phyloP scores from a whole-genome alignment of 352 stramenopile species.

The Phytophthora podocarpi region DNA sequence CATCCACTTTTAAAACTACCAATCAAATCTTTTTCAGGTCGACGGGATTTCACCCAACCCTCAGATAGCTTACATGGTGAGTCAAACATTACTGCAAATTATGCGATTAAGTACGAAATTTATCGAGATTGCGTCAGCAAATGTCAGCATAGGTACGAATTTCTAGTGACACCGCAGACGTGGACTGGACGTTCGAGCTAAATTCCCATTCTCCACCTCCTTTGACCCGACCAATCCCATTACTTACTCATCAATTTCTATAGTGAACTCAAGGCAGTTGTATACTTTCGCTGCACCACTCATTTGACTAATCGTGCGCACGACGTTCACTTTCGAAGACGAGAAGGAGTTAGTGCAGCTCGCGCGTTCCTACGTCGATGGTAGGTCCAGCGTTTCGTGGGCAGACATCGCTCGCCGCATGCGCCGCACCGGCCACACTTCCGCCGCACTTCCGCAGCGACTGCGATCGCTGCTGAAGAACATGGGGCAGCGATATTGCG shows the following conservation, averaged over 20 bases:
- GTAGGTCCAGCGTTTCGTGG: too few relatives aligned
- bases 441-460: neutral
- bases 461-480: too few relatives aligned
- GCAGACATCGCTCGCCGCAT: conserved; percentile 1
- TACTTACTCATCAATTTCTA: neutral
- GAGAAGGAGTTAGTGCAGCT: conserved; percentile 12
- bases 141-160: neutral
- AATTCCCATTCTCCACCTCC: too few relatives aligned
- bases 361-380: too few relatives aligned
- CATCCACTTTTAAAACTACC: too few relatives aligned
- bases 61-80: neutral
- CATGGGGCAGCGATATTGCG: too few relatives aligned
- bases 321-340: conserved; percentile 3
- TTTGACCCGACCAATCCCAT: neutral
- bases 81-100: neutral
- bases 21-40: too few relatives aligned
- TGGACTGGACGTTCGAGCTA: too few relatives aligned
- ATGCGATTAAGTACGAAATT: conserved; percentile 8
- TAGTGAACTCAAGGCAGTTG: neutral
- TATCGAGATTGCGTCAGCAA: conserved; percentile 14
- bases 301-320: neutral
- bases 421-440: neutral
- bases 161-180: too few relatives aligned
- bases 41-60: conserved; percentile 8
- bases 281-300: too few relatives aligned